phyloP scores from a whole-genome alignment of 2,329 filamentous ascomycete species.

The Nemania bipapillata region DNA sequence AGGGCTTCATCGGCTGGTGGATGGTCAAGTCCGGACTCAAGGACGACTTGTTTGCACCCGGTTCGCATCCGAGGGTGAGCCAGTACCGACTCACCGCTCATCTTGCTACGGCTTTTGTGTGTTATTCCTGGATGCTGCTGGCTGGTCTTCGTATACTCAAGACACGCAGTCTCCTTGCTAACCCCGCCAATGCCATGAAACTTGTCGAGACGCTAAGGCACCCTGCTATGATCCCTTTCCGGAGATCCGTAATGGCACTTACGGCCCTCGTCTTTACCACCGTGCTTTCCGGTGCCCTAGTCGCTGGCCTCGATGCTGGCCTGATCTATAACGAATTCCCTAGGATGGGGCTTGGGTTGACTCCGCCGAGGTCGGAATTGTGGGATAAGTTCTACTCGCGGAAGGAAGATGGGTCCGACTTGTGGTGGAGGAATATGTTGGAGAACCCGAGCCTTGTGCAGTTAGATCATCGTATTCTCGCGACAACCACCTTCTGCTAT shows the following conservation, averaged over 20 bases:
- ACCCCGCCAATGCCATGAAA: conserved; percentile 71
- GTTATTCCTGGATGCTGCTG: conserved; percentile 94
- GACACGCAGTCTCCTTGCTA: conserved; percentile 74
- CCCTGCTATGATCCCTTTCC: conserved; percentile 77
- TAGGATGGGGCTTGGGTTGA: conserved; percentile 85
- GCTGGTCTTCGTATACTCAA: conserved; percentile 87
- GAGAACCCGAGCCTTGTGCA: conserved; percentile 97
- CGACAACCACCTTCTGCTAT: conserved; percentile 85
- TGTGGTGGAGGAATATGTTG: conserved; percentile 97
- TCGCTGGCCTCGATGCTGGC: conserved; percentile 93
- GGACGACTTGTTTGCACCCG: conserved; percentile 92
- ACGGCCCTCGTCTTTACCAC: conserved; percentile 84
- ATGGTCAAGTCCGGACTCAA: conserved; percentile 98
- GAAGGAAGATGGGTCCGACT: conserved; percentile 78
- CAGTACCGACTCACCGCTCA: conserved; percentile 94
- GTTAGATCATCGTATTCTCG: conserved; percentile 92
- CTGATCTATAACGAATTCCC: conserved; percentile 99
- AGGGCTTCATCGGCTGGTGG: conserved; percentile 98
- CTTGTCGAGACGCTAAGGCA: conserved; percentile 70
- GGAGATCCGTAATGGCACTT: conserved; percentile 75
- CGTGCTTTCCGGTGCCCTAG: conserved; percentile 91
- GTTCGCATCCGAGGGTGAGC: conserved; percentile 88
- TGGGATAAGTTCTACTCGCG: conserved; percentile 88
- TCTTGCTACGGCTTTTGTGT: conserved; percentile 87
- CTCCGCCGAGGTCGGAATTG: conserved; percentile 84